Percentiles rank a stretch among this genome's conserved stretches.
Evolutionary conservation across 495 filamentous ascomycete genomes (phyloP).

Genomic region (Talaromyces proteolyticus): DNA sequence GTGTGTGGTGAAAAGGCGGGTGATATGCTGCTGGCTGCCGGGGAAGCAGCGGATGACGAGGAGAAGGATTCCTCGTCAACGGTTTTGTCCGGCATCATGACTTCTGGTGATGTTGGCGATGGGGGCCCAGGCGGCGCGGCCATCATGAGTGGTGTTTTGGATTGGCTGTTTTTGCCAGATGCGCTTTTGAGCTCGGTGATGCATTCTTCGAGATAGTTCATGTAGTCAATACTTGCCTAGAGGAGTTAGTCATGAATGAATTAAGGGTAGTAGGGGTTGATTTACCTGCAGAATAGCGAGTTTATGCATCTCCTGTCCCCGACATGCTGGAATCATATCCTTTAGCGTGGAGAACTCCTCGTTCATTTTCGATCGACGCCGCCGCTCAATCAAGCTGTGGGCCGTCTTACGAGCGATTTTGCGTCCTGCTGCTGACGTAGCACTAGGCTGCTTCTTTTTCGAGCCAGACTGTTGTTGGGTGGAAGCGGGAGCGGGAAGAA

Average conservation of each 20-base stretch:
- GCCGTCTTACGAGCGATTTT: constrained; percentile 97
- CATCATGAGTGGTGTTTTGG: constrained; percentile 5
- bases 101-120: not conserved
- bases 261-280: constrained; percentile 10
- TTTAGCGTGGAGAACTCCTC: constrained; percentile 94
- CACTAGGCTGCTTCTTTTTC: constrained; percentile 63
- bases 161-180: constrained; percentile 9
- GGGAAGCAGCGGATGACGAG: not conserved
- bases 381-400: constrained; percentile 88
- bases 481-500: not conserved
- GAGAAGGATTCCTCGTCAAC: not conserved
- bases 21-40: not conserved
- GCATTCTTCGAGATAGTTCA: constrained; percentile 90
- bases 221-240: constrained; percentile 93
- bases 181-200: constrained; percentile 72
- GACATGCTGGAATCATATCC: constrained; percentile 90
- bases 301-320: constrained; percentile 94
- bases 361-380: constrained; percentile 96
- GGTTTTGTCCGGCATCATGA: constrained; percentile 7
- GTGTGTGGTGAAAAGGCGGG: not conserved
- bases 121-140: not conserved
- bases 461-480: constrained; percentile 11
- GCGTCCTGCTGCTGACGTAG: constrained; percentile 73
- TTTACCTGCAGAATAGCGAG: constrained; percentile 89
- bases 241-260: constrained; percentile 4